Base-by-base conservation (phyloP, 106 monocot species). In the Vanilla planifolia region DNA sequence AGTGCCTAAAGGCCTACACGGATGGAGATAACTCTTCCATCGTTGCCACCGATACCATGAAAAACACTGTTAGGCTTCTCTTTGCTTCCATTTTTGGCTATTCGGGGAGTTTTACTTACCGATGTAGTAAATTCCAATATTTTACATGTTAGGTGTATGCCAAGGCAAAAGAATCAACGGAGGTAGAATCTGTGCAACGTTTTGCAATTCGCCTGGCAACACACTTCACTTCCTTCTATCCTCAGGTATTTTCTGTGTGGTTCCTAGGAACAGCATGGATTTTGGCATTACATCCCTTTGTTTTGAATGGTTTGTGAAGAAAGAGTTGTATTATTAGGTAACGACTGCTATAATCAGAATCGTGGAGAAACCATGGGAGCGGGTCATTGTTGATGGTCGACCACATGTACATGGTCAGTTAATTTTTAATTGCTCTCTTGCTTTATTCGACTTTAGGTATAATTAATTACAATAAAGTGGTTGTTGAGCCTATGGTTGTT, bases 41-140 rank as follows among this genome's bases (percentile, higher is more conserved):
- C 73, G 89, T 95, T 42, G 94, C 94, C 53, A 95, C 94, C 22
- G 94, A 95, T 33, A 75, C 89, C 61, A 95, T 95, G 59, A 95
- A 95, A 76, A 95, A 95, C 78, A 89, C 94, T 29, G 93, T 94
- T n/a, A 67, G 73, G 62, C 16, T 45, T 29, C 8, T 42, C 7
- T 3, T 44, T 11, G 33, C 17, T 44, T 41, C 23, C 1, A 59
- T 33, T 48, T 21, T 39, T 28, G 51, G 15, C 25, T 11, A 40
- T 30, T 10, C 7, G 14, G 34, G 3, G 29, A 43, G 26, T 9
- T 60, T 60, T 60, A 3, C 20, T 44, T 11, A 3, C 33, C 26
- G 43, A 13, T 55, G 15, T 48, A n/a, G 32, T 32, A 68, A 59
- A 67, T 43, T 57, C 40, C 44, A 4, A 24, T 19, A 9, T 16